Percentiles rank a stretch among this genome's conserved stretches.
Conservation (phyloP, 805 yeast genomes). For the Saccharomyces mikatae region DNA sequence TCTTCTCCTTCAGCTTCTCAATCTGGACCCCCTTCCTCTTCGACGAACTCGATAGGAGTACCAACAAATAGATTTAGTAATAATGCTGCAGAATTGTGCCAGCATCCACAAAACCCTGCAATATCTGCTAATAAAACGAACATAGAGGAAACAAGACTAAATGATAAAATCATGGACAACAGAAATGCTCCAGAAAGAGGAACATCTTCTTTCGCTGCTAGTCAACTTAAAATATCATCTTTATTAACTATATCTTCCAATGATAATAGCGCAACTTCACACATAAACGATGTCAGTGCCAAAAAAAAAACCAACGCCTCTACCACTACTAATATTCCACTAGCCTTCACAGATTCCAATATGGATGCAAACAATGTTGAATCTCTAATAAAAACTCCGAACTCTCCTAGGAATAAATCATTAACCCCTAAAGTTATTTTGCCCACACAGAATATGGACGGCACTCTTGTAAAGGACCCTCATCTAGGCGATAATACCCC, state of each 20-base stretch:
- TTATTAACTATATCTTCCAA: conserved; percentile 4
- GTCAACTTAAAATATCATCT: conserved; percentile 15
- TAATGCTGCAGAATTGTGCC: background rate
- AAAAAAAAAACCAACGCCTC: background rate
- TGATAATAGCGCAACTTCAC: background rate
- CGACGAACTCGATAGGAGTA: background rate
- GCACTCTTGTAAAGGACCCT: conserved; percentile 4
- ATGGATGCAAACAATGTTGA: background rate
- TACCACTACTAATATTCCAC: background rate
- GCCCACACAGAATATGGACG: conserved; percentile 17
- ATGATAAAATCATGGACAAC: background rate
- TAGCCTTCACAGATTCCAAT: background rate
- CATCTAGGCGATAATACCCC: conserved; percentile 2
- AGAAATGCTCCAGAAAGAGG: background rate
- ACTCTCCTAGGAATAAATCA: background rate
- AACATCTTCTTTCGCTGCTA: background rate
- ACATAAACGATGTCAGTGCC: background rate
- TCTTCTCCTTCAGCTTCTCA: conserved; percentile 7
- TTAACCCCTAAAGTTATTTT: conserved; percentile 15
- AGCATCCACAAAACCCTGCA: background rate
- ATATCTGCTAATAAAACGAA: background rate
- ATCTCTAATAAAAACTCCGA: background rate
- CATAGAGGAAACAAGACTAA: background rate
- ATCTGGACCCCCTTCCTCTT: background rate
- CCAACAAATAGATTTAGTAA: background rate